Conservation (phyloP, 1,284 basidiomycete species). For the Sanghuangporus baumii region DNA sequence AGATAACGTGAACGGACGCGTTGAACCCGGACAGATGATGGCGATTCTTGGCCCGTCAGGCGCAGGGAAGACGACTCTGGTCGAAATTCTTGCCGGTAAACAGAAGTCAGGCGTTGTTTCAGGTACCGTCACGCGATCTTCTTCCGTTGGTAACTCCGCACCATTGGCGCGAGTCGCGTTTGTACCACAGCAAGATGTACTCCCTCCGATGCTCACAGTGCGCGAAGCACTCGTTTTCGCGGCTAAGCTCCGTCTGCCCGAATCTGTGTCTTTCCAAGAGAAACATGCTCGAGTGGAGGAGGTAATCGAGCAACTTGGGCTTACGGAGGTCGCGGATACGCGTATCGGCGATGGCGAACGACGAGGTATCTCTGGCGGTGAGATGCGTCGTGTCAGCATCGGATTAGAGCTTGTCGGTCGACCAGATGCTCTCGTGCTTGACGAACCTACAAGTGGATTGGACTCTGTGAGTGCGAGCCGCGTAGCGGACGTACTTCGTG, state of each 20-base stretch:
- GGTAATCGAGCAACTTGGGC: slow-evolving; percentile 72
- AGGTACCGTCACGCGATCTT: slow-evolving; percentile 56
- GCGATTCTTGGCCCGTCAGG: slow-evolving; percentile 85
- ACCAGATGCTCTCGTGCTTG: slow-evolving; percentile 77
- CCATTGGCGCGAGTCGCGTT: slow-evolving; percentile 60
- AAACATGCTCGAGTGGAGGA: slow-evolving; percentile 66
- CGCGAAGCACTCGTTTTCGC: slow-evolving; percentile 81
- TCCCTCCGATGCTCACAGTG: slow-evolving; percentile 77
- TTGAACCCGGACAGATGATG: slow-evolving; percentile 77
- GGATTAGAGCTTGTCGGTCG: slow-evolving; percentile 77
- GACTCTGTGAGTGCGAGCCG: slow-evolving; percentile 85
- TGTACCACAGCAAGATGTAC: slow-evolving; percentile 81
- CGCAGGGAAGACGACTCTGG: slow-evolving; percentile 81
- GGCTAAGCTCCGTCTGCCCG: slow-evolving; percentile 77
- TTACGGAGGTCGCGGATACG: slow-evolving; percentile 62
- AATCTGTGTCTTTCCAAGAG: slow-evolving; percentile 60
- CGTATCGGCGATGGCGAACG: slow-evolving; percentile 77
- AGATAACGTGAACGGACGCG: slow-evolving; percentile 59
- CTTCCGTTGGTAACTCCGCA: slow-evolving; percentile 28
- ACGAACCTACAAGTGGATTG: slow-evolving; percentile 79
- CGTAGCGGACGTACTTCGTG: slow-evolving; percentile 69
- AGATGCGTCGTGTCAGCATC: slow-evolving; percentile 80
- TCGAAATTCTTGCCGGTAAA: slow-evolving; percentile 79
- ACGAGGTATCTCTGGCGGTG: slow-evolving; percentile 81
- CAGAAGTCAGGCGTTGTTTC: slow-evolving; percentile 64